Base-by-base conservation (phyloP, 1,139 yeast species). In the Suhomyces guaymorum region DNA sequence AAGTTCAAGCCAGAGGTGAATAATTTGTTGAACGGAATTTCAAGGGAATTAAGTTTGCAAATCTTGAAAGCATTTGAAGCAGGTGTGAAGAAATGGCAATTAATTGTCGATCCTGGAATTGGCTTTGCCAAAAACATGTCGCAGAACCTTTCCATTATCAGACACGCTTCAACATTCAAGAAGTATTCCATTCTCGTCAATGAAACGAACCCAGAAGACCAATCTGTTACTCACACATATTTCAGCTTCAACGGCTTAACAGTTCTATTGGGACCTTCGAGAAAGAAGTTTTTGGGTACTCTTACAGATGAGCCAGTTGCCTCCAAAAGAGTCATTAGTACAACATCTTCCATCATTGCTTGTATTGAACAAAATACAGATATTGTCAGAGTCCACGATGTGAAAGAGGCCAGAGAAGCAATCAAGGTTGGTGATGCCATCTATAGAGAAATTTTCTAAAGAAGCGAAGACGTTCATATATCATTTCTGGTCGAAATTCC, bases 61-160 rank as follows among this genome's bases (percentile, higher is more conserved):
- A 70, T 87, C 24, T 48, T 59, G 1, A 70, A 65, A 35, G 95
- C 96, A 7, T 63, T 76, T 32, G 54, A 50, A 0, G 63, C 62
- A 0, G 96, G 96, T 1, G 78, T 92, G 1, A 70, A 71, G 39
- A 79, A 94, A 56, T 92, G 97, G 96, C 97, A 92, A 59, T 65
- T 92, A 2, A 80, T 94, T 12, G 55, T 89, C 9, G 99, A 92
- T 57, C 98, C 99, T 0, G 98, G 98, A 1, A 63, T 92, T 34
- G 98, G 98, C 2, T 92, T 92, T 62, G 97, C 97, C 14, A 92
- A 92, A 56, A 73, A 71, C 35, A 51, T 73, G 28, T 48, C 58
- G 7, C 96, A 90, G 51, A 92, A 90, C 55, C 49, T 90, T 28
- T 70, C 73, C 9, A 49, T 89, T 1, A 68, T 92, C 18, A 74